Evolutionary conservation across 805 yeast species (phyloP), one percentile per base, ranked within the genome.

Genomic region (Starmerella asiatica): DNA sequence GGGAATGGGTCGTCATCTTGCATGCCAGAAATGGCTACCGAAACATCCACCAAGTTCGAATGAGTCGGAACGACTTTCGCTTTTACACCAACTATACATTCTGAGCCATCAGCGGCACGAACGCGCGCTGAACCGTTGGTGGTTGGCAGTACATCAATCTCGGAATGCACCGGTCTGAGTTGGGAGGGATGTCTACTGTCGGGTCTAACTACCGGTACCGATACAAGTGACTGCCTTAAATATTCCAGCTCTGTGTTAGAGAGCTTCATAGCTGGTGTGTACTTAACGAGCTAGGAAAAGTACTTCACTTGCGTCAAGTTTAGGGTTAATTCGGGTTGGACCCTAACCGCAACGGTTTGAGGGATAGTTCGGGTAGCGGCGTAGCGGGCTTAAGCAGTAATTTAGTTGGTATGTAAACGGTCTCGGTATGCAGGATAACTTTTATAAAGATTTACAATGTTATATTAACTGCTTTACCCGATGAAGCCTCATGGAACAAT

Each of bases 121-220:
- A 88, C 73, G 61, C 94, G 70, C 0, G 96, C 79, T 2, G 96
- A 85, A 12, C 98, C 98, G 60, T 88, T 83, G 3, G 95, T 80
- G 37, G 77, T 73, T 0, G 94, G 91, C 43, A 91, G 65, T 51
- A 88, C 79, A 36, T 78, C 78, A 6, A 82, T 75, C 12, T 74
- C 75, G 3, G 93, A 81, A 54, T 84, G 93, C 34, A 91, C 60
- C 0, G 96, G 94, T 48, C 96, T 69, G 54, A 81, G 80, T 57
- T 85, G 95, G 43, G 69, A 64, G 12, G 65, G 65, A 6, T 66
- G 61, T 52, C 98, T 70, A 1, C 94, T 81, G 58, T 91, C 98
- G 2, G 96, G 93, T 45, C 98, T 71, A 24, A 76, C 65, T 4
- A 79, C 72, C 0, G 86, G 79, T 2, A 54, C 42, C 12, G 64